Conservation (phyloP, 108 stramenopile species). For the Pseudonitzschia multiseries region DNA sequence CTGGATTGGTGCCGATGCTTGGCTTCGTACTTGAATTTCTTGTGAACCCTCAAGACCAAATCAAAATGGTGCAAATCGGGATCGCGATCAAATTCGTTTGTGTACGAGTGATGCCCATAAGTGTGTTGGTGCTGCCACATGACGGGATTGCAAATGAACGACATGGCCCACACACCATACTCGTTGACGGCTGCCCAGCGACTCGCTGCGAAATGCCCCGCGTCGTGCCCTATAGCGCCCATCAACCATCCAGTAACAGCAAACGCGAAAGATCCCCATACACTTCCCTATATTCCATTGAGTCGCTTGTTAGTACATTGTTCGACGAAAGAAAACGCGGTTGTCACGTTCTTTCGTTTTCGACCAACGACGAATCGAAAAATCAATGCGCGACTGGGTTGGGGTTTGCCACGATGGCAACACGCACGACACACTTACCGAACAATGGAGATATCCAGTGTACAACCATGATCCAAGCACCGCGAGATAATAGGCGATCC, state of each 20-base stretch:
- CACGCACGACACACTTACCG: conserved; percentile 24
- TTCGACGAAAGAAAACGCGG: neutral
- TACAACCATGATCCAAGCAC: conserved; percentile 15
- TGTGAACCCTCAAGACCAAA: conserved; percentile 42
- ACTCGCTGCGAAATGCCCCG: conserved; percentile 59
- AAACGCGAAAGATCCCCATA: conserved; percentile 47
- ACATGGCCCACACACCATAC: conserved; percentile 51
- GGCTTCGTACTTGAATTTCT: conserved; percentile 25
- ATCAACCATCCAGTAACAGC: conserved; percentile 59
- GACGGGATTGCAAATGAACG: conserved; percentile 61
- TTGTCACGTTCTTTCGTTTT: neutral
- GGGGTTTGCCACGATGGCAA: neutral
- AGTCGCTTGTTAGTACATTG: neutral
- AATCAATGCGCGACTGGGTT: neutral
- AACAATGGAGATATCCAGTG: conserved; percentile 33
- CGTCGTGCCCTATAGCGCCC: conserved; percentile 67
- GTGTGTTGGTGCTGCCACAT: conserved; percentile 80
- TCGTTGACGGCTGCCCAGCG: conserved; percentile 40
- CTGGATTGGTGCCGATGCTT: conserved; percentile 31
- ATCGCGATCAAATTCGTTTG: conserved; percentile 65
- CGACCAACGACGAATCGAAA: neutral
- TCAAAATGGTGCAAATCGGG: conserved; percentile 73
- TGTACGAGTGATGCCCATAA: conserved; percentile 66
- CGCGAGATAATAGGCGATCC: conserved; percentile 38
- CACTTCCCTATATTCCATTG: conserved; percentile 26